phyloP scores from a whole-genome alignment of 2,329 filamentous ascomycete species.

The Colletotrichum gigasporum region DNA sequence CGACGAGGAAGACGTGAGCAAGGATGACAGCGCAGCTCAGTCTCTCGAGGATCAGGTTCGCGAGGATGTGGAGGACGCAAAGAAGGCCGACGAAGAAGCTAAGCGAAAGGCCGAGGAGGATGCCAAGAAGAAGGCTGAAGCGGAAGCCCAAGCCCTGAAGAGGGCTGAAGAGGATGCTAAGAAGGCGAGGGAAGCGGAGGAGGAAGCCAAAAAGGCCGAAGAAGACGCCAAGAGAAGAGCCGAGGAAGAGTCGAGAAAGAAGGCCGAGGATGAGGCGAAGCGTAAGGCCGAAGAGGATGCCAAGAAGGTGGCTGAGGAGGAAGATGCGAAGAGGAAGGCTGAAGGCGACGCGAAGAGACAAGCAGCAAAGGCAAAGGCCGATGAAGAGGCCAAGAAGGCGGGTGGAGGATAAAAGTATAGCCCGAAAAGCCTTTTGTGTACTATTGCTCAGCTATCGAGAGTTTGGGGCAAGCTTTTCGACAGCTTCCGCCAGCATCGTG shows the following conservation, averaged over 20 bases:
- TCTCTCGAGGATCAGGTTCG: constrained; percentile 9
- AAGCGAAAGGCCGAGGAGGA: background rate
- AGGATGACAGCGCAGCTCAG: background rate
- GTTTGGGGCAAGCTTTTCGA: background rate
- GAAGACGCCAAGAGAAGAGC: background rate
- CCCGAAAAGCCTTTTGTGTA: background rate
- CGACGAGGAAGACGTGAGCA: constrained; percentile 14
- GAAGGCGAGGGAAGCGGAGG: constrained; percentile 10
- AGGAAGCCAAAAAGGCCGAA: constrained; percentile 20
- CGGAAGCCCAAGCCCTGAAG: constrained; percentile 6
- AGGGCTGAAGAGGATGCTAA: constrained; percentile 20
- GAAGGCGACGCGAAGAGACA: constrained; percentile 14
- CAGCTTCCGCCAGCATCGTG: background rate
- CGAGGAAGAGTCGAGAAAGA: constrained; percentile 18
- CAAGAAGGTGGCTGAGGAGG: background rate
- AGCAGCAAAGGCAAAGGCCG: constrained; percentile 18
- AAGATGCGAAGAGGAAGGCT: background rate
- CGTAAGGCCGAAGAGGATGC: background rate
- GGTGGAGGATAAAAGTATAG: constrained; percentile 14
- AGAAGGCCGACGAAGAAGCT: background rate
- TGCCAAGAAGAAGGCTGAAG: constrained; percentile 7
- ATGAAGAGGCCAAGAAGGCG: constrained; percentile 19
- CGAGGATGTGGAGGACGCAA: background rate
- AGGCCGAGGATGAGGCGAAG: constrained; percentile 4
- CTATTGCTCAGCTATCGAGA: background rate